Conservation (phyloP, 2,329 filamentous ascomycete species). For the Trichoderma aggressivum region DNA sequence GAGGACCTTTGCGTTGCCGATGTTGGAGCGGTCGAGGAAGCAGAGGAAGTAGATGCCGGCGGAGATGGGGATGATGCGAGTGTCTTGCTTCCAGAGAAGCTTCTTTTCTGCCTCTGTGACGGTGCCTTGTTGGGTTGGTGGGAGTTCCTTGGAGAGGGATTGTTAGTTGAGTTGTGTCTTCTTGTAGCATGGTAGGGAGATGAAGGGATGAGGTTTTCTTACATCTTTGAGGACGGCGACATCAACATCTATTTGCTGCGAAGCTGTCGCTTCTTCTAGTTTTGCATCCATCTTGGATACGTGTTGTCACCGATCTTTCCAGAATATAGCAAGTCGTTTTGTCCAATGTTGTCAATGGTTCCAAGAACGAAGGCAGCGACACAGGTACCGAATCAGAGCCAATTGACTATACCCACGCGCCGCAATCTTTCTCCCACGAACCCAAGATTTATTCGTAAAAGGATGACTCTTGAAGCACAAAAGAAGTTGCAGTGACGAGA, state of each 20-base stretch:
- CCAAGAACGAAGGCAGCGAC: neutral
- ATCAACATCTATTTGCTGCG: constrained; percentile 7
- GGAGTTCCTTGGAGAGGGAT: neutral
- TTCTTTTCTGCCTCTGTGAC: constrained; percentile 34
- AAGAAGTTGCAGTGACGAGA: neutral
- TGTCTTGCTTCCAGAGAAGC: constrained; percentile 57
- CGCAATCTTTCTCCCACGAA: neutral
- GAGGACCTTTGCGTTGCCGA: constrained; percentile 65
- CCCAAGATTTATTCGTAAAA: neutral
- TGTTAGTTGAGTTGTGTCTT: neutral
- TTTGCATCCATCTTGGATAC: constrained; percentile 13
- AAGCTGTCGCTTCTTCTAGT: neutral
- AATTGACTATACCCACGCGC: neutral
- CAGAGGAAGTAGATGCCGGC: constrained; percentile 63
- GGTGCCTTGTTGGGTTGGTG: constrained; percentile 19
- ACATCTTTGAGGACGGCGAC: constrained; percentile 14
- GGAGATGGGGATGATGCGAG: constrained; percentile 61
- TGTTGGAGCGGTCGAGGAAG: constrained; percentile 66
- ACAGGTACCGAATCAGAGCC: neutral
- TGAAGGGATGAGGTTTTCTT: neutral
- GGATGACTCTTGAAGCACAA: neutral
- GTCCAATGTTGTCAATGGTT: neutral
- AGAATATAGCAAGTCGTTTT: neutral
- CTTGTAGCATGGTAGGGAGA: neutral
- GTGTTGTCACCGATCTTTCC: neutral